Evolutionary conservation across 495 filamentous ascomycete species (phyloP).

Genomic region (Penicillium ucsense): DNA sequence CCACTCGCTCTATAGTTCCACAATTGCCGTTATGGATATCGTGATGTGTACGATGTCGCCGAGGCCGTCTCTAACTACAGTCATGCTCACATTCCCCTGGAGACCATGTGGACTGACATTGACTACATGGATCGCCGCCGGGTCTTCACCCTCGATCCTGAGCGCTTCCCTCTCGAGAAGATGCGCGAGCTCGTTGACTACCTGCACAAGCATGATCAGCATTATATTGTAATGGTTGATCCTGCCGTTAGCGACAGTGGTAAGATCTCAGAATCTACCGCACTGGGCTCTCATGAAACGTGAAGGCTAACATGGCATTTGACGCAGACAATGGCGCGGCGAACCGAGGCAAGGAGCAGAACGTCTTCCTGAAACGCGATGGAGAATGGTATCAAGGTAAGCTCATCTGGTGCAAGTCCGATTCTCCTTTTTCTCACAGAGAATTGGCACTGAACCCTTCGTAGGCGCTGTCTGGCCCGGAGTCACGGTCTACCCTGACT

Average conservation of each 20-base stretch:
- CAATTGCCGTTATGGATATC: constrained; percentile 75
- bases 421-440: neutral
- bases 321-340: constrained; percentile 52
- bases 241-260: constrained; percentile 52
- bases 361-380: constrained; percentile 53
- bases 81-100: constrained; percentile 63
- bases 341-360: constrained; percentile 49
- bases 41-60: constrained; percentile 66
- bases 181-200: constrained; percentile 62
- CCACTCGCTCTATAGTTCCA: constrained; percentile 43
- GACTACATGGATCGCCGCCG: constrained; percentile 62
- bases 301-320: neutral
- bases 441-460: neutral
- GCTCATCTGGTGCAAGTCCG: neutral
- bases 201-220: constrained; percentile 64
- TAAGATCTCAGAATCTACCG: constrained; percentile 10
- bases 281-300: too few species aligned
- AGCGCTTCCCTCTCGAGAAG: constrained; percentile 57
- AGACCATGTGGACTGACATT: constrained; percentile 88
- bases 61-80: constrained; percentile 77
- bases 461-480: constrained; percentile 75
- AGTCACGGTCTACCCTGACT: constrained; percentile 71
- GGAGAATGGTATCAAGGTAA: constrained; percentile 63
- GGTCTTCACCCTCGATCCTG: constrained; percentile 67
- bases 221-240: constrained; percentile 84